These are phyloP conservation scores for Lithohypha guttulata DNA, from an alignment of 2,329 filamentous ascomycete genomes.

Conservation along the genomic window DNA sequence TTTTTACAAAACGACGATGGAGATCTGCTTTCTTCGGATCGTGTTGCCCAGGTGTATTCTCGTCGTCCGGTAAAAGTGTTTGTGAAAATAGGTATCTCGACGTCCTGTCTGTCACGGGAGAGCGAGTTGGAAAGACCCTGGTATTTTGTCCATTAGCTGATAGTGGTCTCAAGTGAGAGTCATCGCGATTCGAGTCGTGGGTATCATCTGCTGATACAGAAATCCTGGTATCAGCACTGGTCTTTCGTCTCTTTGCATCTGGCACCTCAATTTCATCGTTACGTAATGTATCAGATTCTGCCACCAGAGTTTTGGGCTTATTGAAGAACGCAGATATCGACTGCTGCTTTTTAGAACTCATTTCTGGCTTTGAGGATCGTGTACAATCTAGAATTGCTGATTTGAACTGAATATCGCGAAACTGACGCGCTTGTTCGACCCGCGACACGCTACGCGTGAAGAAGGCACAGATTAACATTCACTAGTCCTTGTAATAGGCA, in stretches of 20 bases:
- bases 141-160: conserved; percentile 7
- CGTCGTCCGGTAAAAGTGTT: conserved; percentile 34
- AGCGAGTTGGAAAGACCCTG: conserved; percentile 15
- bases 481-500: too few species aligned
- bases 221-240: conserved; percentile 8
- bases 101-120: conserved; percentile 37
- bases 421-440: not conserved
- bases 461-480: too few species aligned
- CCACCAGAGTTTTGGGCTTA: conserved; percentile 9
- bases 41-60: conserved; percentile 34
- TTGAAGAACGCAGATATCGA: conserved; percentile 25
- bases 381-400: too few species aligned
- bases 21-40: conserved; percentile 56
- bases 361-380: too few species aligned
- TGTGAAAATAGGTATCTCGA: conserved; percentile 50
- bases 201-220: not conserved
- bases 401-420: too few species aligned
- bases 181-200: not conserved
- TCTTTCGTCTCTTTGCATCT: conserved; percentile 15
- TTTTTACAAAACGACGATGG: conserved; percentile 79
- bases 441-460: too few species aligned
- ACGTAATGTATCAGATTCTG: not conserved
- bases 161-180: conserved; percentile 8
- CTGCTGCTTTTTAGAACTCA: conserved; percentile 34
- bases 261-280: conserved; percentile 11